phyloP scores from a whole-genome alignment of 331 rosid species.

The Quercus lobata region DNA sequence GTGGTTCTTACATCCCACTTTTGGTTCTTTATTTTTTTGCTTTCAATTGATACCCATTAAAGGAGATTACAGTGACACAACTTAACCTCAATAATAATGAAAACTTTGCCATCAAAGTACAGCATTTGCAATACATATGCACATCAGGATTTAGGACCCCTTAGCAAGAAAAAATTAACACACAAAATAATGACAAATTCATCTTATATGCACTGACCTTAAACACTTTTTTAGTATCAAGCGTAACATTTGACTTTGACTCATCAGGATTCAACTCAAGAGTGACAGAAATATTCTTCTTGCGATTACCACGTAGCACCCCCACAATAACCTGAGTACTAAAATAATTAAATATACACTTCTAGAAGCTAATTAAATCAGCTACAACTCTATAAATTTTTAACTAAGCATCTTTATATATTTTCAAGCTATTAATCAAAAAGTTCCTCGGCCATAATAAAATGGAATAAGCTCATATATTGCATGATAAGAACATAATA shows the following conservation, averaged over 20 bases:
- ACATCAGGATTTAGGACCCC: no score
- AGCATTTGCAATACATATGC: no score
- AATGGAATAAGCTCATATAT: background rate
- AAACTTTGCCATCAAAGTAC: no score
- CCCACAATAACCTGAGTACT: slow-evolving; percentile 62
- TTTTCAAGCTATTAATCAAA: background rate
- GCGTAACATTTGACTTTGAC: slow-evolving; percentile 31
- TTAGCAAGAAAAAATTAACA: no score
- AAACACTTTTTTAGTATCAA: background rate
- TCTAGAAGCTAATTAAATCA: background rate
- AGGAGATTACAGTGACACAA: no score
- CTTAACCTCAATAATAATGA: no score
- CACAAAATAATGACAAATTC: no score
- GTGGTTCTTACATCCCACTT: no score
- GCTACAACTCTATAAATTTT: background rate
- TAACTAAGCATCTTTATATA: background rate
- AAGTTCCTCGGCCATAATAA: background rate
- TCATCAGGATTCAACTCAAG: slow-evolving; percentile 89
- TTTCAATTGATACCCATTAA: no score
- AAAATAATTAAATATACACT: slow-evolving; percentile 1
- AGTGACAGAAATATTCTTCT: slow-evolving; percentile 77
- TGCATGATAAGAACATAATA: background rate
- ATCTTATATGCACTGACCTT: no score
- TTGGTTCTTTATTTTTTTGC: no score
- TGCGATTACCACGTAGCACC: slow-evolving; percentile 86